These are phyloP conservation scores for Thraustotheca clavata DNA, from an alignment of 352 stramenopile genomes.

Conservation along the genomic window DNA sequence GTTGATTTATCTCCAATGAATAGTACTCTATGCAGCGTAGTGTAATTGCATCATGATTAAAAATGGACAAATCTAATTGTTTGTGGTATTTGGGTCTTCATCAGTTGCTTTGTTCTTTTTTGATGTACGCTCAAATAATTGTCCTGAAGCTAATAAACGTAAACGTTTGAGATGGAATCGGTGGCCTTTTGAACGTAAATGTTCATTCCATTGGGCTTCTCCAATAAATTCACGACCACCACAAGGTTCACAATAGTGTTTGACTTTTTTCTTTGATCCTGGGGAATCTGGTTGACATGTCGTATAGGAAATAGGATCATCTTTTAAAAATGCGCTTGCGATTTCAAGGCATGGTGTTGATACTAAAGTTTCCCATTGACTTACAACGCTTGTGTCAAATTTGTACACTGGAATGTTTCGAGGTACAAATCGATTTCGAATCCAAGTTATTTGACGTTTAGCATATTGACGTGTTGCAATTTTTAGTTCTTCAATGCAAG, in stretches of 20 bases:
- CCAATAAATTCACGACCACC: conserved; percentile 56
- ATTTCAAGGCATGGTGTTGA: conserved; percentile 54
- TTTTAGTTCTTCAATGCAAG: conserved; percentile 72
- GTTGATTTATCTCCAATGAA: no score
- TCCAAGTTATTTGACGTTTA: conserved; percentile 79
- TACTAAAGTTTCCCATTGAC: conserved; percentile 46
- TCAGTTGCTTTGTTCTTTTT: conserved; percentile 9
- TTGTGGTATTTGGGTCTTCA: background rate
- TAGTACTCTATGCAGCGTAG: no score
- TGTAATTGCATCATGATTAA: no score
- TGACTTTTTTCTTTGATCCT: conserved; percentile 25
- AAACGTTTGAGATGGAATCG: conserved; percentile 70
- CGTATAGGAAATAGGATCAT: conserved; percentile 31
- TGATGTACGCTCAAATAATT: conserved; percentile 14
- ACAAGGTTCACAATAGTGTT: conserved; percentile 53
- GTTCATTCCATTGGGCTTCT: conserved; percentile 54
- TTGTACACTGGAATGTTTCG: conserved; percentile 81
- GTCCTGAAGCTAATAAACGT: conserved; percentile 4
- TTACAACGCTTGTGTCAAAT: conserved; percentile 70
- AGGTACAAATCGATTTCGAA: conserved; percentile 78
- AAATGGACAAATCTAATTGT: no score
- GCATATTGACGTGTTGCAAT: conserved; percentile 78
- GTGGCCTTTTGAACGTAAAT: conserved; percentile 74
- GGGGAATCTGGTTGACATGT: background rate
- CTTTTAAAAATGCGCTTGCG: conserved; percentile 42